Evolutionary conservation across 495 filamentous ascomycete genomes (phyloP), one percentile per base, ranked within the genome.

Genomic region (Penicillium fimorum): DNA sequence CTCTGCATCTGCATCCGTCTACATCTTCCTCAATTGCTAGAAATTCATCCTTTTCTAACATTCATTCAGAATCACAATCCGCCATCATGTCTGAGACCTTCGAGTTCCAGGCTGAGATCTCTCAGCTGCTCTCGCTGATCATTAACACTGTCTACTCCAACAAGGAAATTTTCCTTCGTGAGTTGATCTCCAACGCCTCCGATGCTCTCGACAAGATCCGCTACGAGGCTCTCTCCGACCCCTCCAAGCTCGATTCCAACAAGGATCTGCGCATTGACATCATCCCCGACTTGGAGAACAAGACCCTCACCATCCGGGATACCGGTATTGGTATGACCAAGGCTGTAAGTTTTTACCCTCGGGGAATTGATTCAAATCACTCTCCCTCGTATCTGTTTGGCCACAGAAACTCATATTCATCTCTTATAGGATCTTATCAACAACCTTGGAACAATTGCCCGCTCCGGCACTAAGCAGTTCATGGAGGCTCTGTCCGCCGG

Each of bases 121-220:
- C 91, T 87, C 94, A 98, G 91, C 90, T 98, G 51, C 89, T 98
- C 70, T 91, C 88, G 59, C 87, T 98, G 70, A 97, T 98, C 79
- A 97, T 98, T 82, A 98, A 98, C 88, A 97, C 94, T 57, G 94
- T 98, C 81, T 98, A 98, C 86, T 96, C 92, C 61, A 98, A 98
- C 85, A 98, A 98, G 86, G 94, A 97, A 81, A 98, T 98, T 77
- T 98, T 97, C 87, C 80, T 98, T 64, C 83, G 94, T 85, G 94
- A 98, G 76, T 74, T 98, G 65, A 89, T 98, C 65, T 97, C 94
- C 76, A 98, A 98, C 81, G 85, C 86, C 69, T 97, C 93, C 64
- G 94, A 98, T 87, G 94, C 94, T 56, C 85, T 98, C 61, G 94
- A 98, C 86, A 98, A 98, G 88, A 97, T 98, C 79, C 88, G 94